These are phyloP conservation scores for Tricholoma saponaceum DNA, from an alignment of 768 basidiomycete species.

Conservation along the genomic window DNA sequence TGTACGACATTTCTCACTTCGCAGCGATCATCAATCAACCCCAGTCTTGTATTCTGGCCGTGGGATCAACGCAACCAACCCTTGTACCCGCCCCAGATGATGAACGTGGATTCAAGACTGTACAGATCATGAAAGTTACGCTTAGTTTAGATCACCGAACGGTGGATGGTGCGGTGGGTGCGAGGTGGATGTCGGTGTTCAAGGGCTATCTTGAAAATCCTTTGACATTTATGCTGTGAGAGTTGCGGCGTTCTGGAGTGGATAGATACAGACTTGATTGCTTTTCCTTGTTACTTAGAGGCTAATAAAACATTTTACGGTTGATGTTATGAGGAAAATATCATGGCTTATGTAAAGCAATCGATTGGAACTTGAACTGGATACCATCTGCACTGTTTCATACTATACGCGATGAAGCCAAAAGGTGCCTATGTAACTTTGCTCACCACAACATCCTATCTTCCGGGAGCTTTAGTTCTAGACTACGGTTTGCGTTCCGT, in stretches of 20 bases:
- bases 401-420: conserved; percentile 23
- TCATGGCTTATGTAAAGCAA: neutral
- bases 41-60: conserved; percentile 95
- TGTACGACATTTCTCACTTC: conserved; percentile 94
- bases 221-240: conserved; percentile 91
- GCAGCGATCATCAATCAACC: conserved; percentile 99
- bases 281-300: neutral
- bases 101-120: conserved; percentile 93
- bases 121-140: conserved; percentile 92
- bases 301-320: neutral
- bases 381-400: neutral
- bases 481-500: conserved; percentile 50
- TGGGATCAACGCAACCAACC: conserved; percentile 84
- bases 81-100: conserved; percentile 84
- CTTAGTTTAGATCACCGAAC: conserved; percentile 93
- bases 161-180: conserved; percentile 94
- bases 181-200: conserved; percentile 90
- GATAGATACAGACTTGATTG: neutral
- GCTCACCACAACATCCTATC: conserved; percentile 68
- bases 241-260: neutral
- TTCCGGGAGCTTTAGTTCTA: conserved; percentile 61
- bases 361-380: too few relatives aligned
- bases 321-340: neutral
- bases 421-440: conserved; percentile 72
- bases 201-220: conserved; percentile 97